Conservation (phyloP, 345 rosid species). For the Moricandia moricandioides region DNA sequence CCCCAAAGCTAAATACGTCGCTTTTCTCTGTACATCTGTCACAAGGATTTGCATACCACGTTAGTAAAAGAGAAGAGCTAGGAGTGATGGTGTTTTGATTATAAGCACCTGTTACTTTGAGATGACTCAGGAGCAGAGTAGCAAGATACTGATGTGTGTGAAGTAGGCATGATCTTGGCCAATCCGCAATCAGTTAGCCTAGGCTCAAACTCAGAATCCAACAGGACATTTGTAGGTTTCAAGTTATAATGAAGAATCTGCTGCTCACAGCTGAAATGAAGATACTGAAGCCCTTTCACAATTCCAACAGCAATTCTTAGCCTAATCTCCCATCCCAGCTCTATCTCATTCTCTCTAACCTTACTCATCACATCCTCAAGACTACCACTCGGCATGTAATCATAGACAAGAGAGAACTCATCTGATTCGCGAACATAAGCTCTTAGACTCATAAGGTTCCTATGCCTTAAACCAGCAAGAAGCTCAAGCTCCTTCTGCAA, state of each 20-base stretch:
- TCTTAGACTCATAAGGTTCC: slow-evolving; percentile 82
- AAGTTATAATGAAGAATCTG: slow-evolving; percentile 76
- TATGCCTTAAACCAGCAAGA: slow-evolving; percentile 73
- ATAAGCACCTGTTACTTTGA: slow-evolving; percentile 70
- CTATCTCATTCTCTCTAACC: slow-evolving; percentile 59
- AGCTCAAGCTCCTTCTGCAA: slow-evolving; percentile 79
- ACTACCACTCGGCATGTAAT: slow-evolving; percentile 74
- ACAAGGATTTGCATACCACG: slow-evolving; percentile 7
- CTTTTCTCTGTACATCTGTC: slow-evolving; percentile 82
- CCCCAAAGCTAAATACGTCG: slow-evolving; percentile 92
- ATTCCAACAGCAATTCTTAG: slow-evolving; percentile 86
- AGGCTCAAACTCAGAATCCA: slow-evolving; percentile 91
- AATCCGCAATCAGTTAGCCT: slow-evolving; percentile 78
- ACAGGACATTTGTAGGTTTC: slow-evolving; percentile 87
- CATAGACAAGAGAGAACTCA: slow-evolving; percentile 76
- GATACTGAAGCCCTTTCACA: slow-evolving; percentile 82
- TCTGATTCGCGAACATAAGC: slow-evolving; percentile 78
- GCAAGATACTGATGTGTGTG: slow-evolving; percentile 44
- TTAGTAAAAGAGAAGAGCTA: slow-evolving; percentile 18
- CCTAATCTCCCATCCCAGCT: slow-evolving; percentile 81
- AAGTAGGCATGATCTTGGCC: slow-evolving; percentile 61
- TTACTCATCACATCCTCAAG: slow-evolving; percentile 79
- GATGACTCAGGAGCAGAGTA: slow-evolving; percentile 79
- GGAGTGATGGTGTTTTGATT: background rate
- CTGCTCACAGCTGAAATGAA: slow-evolving; percentile 62